Evolutionary conservation across 2,329 filamentous ascomycete species (phyloP), one percentile per base, ranked within the genome.

Genomic region (Aspergillus brasiliensis): DNA sequence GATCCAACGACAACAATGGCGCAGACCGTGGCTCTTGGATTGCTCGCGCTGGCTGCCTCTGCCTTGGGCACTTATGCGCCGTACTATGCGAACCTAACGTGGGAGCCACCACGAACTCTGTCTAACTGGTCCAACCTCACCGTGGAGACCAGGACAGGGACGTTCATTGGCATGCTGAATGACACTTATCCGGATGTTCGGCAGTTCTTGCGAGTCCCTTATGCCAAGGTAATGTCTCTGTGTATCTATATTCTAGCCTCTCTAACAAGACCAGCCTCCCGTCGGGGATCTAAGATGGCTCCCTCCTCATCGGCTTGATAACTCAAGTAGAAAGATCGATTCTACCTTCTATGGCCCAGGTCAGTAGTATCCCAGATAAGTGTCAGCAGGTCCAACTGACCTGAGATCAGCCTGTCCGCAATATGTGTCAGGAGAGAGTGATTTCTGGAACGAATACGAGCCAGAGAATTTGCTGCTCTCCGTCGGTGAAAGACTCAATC

Each of bases 161-260:
- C 61, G 3, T 68, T 75, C 17, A 69, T 70, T 28, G 75, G 75
- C 4, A 63, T 74, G 31, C 61, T 75, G 8, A 71, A 76, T 51
- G 63, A 68, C 25, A 72, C 68, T 10, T 71, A 71, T 15, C 75
- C 75, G 0, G 67, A 72, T 46, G 75, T 78, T 21, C 73, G 73
- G 8, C 71, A 77, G 58, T 77, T 75, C 57, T 68, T 73, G 13
- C 68, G 71, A 21, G 70, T 78, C 7, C 76, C 76, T 1, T 78
- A 69, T 57, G 75, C 75, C 19, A 71, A 76, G 52, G 52, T 55
- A 42, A 13, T 34, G 27, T 13, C 25, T 46, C 11, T 5, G 2
- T n/a, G n/a, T 5, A 11, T 5, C 3, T 5, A 23, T 31, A 10
- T 5, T 23, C 5, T 19, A 17, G 3, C 13, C 5, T 31, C 1